Percentiles rank a stretch among this genome's conserved stretches.
Evolutionary conservation across 2,329 filamentous ascomycete species (phyloP).

Genomic region (Bipolaris victoriae): DNA sequence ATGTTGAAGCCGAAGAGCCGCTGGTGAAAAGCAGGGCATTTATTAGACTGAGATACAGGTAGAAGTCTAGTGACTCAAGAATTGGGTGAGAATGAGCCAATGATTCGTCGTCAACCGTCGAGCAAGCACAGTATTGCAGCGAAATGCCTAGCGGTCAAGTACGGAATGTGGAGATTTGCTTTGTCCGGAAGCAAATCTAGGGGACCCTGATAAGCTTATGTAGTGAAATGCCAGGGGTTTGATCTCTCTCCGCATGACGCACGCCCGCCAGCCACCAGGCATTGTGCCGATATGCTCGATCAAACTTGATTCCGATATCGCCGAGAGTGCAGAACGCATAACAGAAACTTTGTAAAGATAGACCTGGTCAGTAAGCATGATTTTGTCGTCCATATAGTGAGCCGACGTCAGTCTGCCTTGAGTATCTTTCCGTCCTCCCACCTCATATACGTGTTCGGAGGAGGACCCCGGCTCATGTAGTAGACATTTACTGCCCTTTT

Average conservation of each 20-base stretch:
- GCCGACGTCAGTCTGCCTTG: background rate
- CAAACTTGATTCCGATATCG: background rate
- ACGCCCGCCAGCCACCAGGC: slow-evolving; percentile 1
- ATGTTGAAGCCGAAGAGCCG: background rate
- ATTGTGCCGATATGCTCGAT: background rate
- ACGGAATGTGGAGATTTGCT: background rate
- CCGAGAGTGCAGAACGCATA: background rate
- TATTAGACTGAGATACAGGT: too few species aligned
- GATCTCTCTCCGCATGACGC: slow-evolving; percentile 4
- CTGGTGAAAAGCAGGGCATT: background rate
- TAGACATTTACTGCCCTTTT: background rate
- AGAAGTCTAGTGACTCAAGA: background rate
- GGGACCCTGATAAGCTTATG: slow-evolving; percentile 1
- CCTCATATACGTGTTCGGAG: background rate
- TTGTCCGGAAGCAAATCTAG: slow-evolving; percentile 5
- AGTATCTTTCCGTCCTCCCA: background rate
- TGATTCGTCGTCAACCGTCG: slow-evolving; percentile 11
- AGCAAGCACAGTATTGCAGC: slow-evolving; percentile 3
- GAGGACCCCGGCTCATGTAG: background rate
- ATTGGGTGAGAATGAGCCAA: slow-evolving; percentile 5
- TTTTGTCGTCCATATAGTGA: background rate
- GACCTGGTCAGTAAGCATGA: background rate
- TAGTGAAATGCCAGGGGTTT: background rate
- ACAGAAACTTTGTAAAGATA: background rate
- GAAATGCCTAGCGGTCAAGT: slow-evolving; percentile 5